phyloP scores from a whole-genome alignment of 2,329 filamentous ascomycete genomes.

The Rutstroemia sp. region DNA sequence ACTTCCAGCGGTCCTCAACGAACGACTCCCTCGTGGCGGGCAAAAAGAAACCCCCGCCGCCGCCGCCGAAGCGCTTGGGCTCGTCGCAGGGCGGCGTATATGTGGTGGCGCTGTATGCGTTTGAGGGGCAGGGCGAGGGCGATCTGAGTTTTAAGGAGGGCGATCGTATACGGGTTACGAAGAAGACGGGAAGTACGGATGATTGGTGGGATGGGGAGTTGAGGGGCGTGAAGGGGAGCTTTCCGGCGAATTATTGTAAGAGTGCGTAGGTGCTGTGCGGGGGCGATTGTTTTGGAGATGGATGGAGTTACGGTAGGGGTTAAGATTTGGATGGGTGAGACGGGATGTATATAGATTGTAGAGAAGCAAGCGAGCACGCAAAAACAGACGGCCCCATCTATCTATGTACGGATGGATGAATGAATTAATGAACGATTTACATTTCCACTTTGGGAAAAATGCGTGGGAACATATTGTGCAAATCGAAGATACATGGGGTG shows the following conservation, averaged over 20 bases:
- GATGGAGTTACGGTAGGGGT: background rate
- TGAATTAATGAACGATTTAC: too few relatives aligned
- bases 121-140: constrained; percentile 59
- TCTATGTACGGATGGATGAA: too few relatives aligned
- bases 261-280: too few relatives aligned
- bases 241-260: constrained; percentile 78
- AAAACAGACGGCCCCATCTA: too few relatives aligned
- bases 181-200: constrained; percentile 71
- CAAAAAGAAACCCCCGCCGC: constrained; percentile 72
- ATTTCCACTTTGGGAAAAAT: too few relatives aligned
- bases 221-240: constrained; percentile 58
- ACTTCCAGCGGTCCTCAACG: constrained; percentile 28
- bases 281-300: background rate
- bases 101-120: constrained; percentile 67
- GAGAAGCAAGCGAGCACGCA: too few relatives aligned
- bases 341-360: too few relatives aligned
- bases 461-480: too few relatives aligned
- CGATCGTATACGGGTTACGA: constrained; percentile 68
- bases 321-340: background rate
- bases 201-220: constrained; percentile 87
- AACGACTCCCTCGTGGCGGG: constrained; percentile 18
- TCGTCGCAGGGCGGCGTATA: constrained; percentile 36
- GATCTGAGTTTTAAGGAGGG: constrained; percentile 72
- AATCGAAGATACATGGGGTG: too few relatives aligned
- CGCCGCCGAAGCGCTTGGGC: constrained; percentile 51